A percentile compares a stretch with the other conserved stretches of the same genome.
Evolutionary conservation across 805 yeast species (phyloP).

Genomic region (Candida insectorum): DNA sequence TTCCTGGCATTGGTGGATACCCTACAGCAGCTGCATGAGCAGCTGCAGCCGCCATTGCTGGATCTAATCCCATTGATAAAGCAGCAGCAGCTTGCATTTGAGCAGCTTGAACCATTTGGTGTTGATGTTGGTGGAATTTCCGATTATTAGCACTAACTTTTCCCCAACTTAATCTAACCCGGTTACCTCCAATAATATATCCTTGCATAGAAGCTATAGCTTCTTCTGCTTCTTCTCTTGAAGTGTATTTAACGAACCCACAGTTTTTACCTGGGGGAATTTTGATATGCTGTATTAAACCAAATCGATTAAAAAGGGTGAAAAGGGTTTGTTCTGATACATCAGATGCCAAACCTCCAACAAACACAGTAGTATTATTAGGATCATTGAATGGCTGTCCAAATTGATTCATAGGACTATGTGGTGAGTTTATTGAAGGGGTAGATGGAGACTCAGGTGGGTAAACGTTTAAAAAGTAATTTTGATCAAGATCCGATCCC

Average conservation of each 20-base stretch:
- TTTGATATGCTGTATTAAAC: conserved; percentile 64
- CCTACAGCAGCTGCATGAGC: conserved; percentile 16
- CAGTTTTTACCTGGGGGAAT: conserved; percentile 82
- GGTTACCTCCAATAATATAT: conserved; percentile 77
- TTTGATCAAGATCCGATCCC: background rate
- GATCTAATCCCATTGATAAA: conserved; percentile 36
- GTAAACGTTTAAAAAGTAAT: too few relatives aligned
- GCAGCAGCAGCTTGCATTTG: conserved; percentile 38
- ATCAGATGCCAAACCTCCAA: conserved; percentile 70
- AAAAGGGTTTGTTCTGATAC: conserved; percentile 60
- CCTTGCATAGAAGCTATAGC: conserved; percentile 90
- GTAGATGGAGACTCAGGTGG: background rate
- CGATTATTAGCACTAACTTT: conserved; percentile 40
- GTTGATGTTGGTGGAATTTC: conserved; percentile 30
- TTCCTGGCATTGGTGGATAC: too few relatives aligned
- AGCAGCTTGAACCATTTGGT: conserved; percentile 30
- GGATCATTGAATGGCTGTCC: conserved; percentile 46
- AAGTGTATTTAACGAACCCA: conserved; percentile 82
- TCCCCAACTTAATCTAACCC: conserved; percentile 88
- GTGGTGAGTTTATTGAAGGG: background rate
- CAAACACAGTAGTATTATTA: conserved; percentile 70
- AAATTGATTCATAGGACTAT: conserved; percentile 1
- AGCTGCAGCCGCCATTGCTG: conserved; percentile 22
- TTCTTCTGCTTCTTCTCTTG: conserved; percentile 76
- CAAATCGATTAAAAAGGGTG: conserved; percentile 68